Base-by-base conservation (phyloP, 257 asterid species). In the Rehmannia glutinosa region DNA sequence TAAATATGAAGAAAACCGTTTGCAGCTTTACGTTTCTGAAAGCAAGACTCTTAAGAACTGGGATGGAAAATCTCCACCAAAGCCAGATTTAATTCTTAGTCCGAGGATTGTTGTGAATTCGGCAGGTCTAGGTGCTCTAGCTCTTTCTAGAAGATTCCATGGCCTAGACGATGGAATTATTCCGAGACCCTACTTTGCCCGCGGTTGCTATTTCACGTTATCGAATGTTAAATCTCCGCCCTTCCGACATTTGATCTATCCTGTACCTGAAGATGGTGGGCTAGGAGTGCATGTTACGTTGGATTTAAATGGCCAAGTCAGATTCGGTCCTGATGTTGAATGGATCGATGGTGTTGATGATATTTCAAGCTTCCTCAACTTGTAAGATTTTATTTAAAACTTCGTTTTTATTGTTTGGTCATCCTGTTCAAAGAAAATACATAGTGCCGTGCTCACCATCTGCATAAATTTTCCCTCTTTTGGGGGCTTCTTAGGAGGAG, bases 251-350 rank as follows among this genome's bases (percentile, higher is more conserved):
- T 76, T 90, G 84, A 86, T 93, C 66, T 90, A 90, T 78, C 97
- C 98, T 54, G 74, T 93, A 52, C 98, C 96, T 8, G 97, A 93
- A 77, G 95, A 86, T 66, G 97, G 98, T 25, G 97, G 98, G 28
- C 87, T 93, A 12, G 98, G 98, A 36, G 96, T 93, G 46, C 98
- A 93, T 73, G 96, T 92, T 57, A 90, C 97, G 21, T 64, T 92
- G 75, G 94, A 92, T 74, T 82, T 92, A 66, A 84, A 84, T 11
- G 95, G 95, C n/a, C 96, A 82, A 62, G 84, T 90, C 54, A 92
- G 81, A 50, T 92, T 92, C 45, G 98, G 98, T 16, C 98, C 98
- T 5, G 96, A 90, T 77, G 96, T 92, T 53, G 90, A 87, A 78
- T 92, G 98, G 97, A 83, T 87, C 8, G 78, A 80, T 36, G 82